Evolutionary conservation across 352 stramenopile species (phyloP), one percentile per base, ranked within the genome.

Genomic region (Blastocystis sp.): DNA sequence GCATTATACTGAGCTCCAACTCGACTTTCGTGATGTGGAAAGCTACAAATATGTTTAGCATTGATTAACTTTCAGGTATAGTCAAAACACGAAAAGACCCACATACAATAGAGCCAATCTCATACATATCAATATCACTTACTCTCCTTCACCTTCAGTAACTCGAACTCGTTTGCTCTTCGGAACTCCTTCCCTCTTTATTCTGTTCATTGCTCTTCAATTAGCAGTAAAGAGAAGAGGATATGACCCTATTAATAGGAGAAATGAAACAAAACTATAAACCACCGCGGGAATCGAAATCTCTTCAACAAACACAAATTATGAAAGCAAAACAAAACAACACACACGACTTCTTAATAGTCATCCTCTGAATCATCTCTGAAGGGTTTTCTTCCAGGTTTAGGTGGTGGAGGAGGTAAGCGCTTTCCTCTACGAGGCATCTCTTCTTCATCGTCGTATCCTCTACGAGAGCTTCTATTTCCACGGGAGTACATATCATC

Each of bases 131-230:
- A 37, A 39, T 50, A 37, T 55, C 39, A 85, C 73, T 34, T 85
- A 85, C 73, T 85, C 73, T 66, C 73, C 73, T 85, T 85, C 73
- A 13, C 73, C 73, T 26, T 85, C 73, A 20, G 73, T 85, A 47
- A 85, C 73, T 66, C 73, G 45, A 4, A 50, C 53, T 53, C 20
- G 30, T 26, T 85, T 85, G 53, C 34, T 37, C 56, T 50, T 47
- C 53, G 50, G 73, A 8, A 45, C 13, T 20, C 39, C 30, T 39
- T 73, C 63, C n/a, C 1, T 20, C 63, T 73, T 73, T 30, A 7
- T 39, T 73, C 30, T 39, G 16, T 73, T 43, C 50, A 59, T 59
- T 59, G 13, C 13, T 59, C 50, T 59, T n/a, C 20, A 13, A n/a
- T 59, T n/a, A 59, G 20, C 50, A n/a, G 50, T 2, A n/a, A 3